phyloP scores from a whole-genome alignment of 2,329 filamentous ascomycete species.

The Colletotrichum eremochloae region DNA sequence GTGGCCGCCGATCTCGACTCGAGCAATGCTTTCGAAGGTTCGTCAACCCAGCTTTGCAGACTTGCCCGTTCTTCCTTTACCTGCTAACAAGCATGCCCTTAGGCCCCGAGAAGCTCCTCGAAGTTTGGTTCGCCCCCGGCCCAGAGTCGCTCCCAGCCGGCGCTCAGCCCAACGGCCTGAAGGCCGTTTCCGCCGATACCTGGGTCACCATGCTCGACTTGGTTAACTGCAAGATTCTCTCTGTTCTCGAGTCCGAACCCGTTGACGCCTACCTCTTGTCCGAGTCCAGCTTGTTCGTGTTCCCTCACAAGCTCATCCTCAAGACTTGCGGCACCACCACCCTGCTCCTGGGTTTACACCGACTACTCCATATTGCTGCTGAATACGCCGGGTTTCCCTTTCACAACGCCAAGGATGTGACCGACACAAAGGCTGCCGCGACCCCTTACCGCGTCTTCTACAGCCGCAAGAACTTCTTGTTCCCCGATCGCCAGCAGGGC shows the following conservation, averaged over 20 bases:
- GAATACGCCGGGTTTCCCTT: conserved; percentile 90
- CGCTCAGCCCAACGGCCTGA: conserved; percentile 82
- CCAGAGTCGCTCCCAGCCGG: conserved; percentile 78
- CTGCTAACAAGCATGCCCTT: conserved; percentile 24
- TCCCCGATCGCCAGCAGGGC: conserved; percentile 92
- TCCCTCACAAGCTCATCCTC: conserved; percentile 98
- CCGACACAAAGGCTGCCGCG: conserved; percentile 80
- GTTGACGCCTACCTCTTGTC: conserved; percentile 97
- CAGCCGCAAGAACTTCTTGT: conserved; percentile 98
- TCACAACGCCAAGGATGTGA: conserved; percentile 74
- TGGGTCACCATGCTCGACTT: conserved; percentile 99
- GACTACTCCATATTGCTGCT: conserved; percentile 92
- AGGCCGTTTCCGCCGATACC: conserved; percentile 83
- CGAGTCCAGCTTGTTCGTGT: conserved; percentile 99
- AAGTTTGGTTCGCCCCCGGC: conserved; percentile 96
- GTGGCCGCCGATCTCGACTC: conserved; percentile 94
- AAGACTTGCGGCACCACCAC: conserved; percentile 99
- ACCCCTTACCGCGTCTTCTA: conserved; percentile 98
- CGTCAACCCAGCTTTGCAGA: conserved; percentile 43
- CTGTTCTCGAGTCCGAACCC: conserved; percentile 91
- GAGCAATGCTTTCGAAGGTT: conserved; percentile 94
- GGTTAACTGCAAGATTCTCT: conserved; percentile 98
- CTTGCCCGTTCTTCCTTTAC: neutral
- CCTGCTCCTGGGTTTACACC: conserved; percentile 87
- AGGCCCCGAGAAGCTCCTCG: conserved; percentile 96